Evolutionary conservation across 2,329 filamentous ascomycete genomes (phyloP), one percentile per base, ranked within the genome.

Genomic region (Fusarium dimerum): DNA sequence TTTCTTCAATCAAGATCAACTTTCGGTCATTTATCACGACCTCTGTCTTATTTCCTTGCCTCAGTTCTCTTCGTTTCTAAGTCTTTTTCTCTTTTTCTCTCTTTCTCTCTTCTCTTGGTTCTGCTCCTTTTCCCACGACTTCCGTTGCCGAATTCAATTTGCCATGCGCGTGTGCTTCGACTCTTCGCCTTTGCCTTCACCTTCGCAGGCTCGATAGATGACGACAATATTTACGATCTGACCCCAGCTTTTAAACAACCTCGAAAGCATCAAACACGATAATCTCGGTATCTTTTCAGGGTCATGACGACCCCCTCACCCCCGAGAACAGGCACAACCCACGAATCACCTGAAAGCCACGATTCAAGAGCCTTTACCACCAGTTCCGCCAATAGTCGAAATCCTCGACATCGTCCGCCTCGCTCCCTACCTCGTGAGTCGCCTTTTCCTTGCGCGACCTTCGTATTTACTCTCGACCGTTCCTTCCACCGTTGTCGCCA

Each of bases 271-370:
- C 48, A 41, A 41, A 26, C 20, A 26, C 20, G 20, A 26, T 26
- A 26, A 26, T 26, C 50, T 47, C 43, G 50, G 46, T 55, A 34
- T 29, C 38, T 47, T 52, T 43, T 34, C 40, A 46, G 50, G 62
- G 63, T 54, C 63, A 66, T 66, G 63, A 57, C 61, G 50, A 61
- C 63, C 54, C 55, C 63, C 44, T 66, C 63, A 49, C 63, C 63
- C 47, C 63, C 63, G 29, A 53, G 58, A 45, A 63, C 61, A 45
- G 61, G 61, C 45, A 59, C 43, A 50, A 46, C 52, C 45, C 43
- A 48, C 53, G 60, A 63, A 51, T 64, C 63, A 42, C 58, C 56
- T 18, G 49, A 45, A 30, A 62, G 58, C 38, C 48, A 59, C 40
- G 58, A 57, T 43, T 64, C 63, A 36, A 51, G 52, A 3, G 52